Conservation (phyloP, 257 asterid genomes). For the Paulownia fortunei region DNA sequence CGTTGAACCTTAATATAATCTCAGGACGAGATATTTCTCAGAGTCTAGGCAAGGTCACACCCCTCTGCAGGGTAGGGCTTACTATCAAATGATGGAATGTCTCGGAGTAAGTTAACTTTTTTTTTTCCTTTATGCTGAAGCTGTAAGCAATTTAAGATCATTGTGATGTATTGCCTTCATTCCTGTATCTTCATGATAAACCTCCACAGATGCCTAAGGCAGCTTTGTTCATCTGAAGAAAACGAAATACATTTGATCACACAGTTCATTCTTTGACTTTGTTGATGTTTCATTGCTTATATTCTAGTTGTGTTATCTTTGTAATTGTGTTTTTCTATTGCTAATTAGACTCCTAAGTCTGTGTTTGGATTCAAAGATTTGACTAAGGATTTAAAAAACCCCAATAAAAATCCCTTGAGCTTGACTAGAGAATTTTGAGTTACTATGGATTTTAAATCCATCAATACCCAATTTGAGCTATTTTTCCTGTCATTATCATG, state of each 20-base stretch:
- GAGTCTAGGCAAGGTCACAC: slow-evolving; percentile 90
- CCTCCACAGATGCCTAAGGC: too few relatives aligned
- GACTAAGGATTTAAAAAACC: not conserved
- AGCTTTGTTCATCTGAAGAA: not conserved
- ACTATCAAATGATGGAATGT: slow-evolving; percentile 95
- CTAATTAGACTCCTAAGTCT: not conserved
- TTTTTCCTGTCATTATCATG: not conserved
- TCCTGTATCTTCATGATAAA: too few relatives aligned
- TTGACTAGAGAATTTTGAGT: not conserved
- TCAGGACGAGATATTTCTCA: slow-evolving; percentile 90
- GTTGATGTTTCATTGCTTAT: not conserved
- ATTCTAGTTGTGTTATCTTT: not conserved
- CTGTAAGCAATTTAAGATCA: too few relatives aligned
- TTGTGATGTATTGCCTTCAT: not conserved
- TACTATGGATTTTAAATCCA: not conserved
- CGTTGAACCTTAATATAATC: slow-evolving; percentile 31
- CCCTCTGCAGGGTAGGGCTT: slow-evolving; percentile 87
- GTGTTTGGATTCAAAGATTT: not conserved
- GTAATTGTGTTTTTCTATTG: not conserved
- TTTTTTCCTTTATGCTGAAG: not conserved
- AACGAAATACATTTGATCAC: not conserved
- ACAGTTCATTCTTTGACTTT: not conserved
- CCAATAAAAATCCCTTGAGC: not conserved
- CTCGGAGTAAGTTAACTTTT: slow-evolving; percentile 71
- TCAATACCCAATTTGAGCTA: not conserved